Conservation (phyloP, 192 early-diverging fungal genomes). For the Coemansia sp. region DNA sequence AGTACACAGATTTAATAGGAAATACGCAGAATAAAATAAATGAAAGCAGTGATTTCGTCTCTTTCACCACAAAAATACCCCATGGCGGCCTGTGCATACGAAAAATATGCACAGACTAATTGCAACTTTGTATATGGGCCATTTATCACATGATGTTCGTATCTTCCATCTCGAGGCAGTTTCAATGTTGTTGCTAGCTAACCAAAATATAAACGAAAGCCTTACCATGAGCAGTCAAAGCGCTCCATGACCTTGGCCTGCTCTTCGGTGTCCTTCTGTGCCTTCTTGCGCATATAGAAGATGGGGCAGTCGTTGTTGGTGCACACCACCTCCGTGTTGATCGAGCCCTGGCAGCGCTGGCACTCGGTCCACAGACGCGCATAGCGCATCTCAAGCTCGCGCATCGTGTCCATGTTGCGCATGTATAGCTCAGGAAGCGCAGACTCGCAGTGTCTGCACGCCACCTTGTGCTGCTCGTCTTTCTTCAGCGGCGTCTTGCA, state of each 20-base stretch:
- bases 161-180: too few relatives aligned
- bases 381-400: slow-evolving; percentile 72
- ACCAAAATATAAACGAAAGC: not conserved
- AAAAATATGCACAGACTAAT: not conserved
- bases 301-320: slow-evolving; percentile 96
- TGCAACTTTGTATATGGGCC: slow-evolving; percentile 1
- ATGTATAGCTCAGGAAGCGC: slow-evolving; percentile 75
- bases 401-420: slow-evolving; percentile 69
- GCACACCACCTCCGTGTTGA: slow-evolving; percentile 95
- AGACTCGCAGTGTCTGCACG: slow-evolving; percentile 77
- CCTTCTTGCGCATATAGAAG: slow-evolving; percentile 98
- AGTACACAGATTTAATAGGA: not conserved
- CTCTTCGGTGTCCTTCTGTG: slow-evolving; percentile 87
- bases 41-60: too few relatives aligned
- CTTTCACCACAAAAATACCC: too few relatives aligned
- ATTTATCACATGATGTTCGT: not conserved
- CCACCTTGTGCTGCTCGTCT: slow-evolving; percentile 62
- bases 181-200: not conserved
- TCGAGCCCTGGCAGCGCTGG: slow-evolving; percentile 91
- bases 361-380: slow-evolving; percentile 96
- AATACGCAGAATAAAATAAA: not conserved
- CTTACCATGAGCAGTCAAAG: slow-evolving; percentile 68
- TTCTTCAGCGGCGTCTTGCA: slow-evolving; percentile 84
- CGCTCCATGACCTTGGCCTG: slow-evolving; percentile 69
- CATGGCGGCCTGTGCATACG: too few relatives aligned